These are phyloP conservation scores for Leishmania turanica DNA, from an alignment of 208 protist species.

Conservation along the genomic window DNA sequence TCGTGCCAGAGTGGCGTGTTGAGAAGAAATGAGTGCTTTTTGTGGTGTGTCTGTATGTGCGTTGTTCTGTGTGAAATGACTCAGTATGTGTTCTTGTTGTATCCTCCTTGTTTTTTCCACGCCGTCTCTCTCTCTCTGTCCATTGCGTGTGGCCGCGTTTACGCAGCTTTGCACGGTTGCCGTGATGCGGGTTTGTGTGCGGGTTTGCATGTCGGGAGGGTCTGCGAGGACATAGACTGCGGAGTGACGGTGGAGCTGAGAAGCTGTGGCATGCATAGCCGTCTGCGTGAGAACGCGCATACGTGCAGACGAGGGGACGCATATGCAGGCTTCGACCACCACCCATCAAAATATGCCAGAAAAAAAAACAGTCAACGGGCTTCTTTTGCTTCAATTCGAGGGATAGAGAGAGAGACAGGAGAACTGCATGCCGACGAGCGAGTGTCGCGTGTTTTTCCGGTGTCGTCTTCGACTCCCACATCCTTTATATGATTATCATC, in stretches of 20 bases:
- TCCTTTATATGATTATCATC: neutral
- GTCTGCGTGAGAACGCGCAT: no score
- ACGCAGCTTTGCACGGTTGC: neutral
- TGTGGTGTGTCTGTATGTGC: no score
- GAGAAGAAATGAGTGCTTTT: no score
- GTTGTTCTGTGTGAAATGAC: no score
- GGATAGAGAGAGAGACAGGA: neutral
- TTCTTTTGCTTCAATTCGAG: neutral
- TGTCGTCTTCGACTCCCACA: neutral
- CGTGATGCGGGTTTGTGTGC: neutral
- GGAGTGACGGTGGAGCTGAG: neutral
- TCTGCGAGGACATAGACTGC: neutral
- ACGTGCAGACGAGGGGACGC: no score
- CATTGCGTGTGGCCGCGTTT: neutral
- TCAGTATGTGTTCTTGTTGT: no score
- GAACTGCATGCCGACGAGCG: neutral
- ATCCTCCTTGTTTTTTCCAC: no score
- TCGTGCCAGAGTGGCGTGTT: no score
- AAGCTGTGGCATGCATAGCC: no score
- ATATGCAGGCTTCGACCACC: no score
- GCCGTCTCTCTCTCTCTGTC: neutral
- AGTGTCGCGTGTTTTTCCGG: neutral
- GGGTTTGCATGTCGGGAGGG: neutral
- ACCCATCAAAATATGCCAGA: no score
- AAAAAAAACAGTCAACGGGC: neutral